Evolutionary conservation across 2,329 filamentous ascomycete species (phyloP).

Genomic region (Ramularia endophylla): DNA sequence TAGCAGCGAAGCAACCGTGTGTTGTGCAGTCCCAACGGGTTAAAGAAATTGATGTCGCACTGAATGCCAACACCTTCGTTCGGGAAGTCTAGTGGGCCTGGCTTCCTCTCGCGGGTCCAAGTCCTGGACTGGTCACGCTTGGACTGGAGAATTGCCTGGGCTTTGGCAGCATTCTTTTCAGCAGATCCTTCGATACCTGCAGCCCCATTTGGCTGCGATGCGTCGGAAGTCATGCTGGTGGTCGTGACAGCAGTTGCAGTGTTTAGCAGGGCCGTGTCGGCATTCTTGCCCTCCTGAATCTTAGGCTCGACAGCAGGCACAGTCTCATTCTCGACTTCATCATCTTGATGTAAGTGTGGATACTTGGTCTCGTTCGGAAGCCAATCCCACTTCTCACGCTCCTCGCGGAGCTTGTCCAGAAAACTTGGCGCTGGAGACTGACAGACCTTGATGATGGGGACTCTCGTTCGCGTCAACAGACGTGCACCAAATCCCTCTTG

Average conservation of each 20-base stretch:
- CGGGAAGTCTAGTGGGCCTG: slow-evolving; percentile 64
- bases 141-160: slow-evolving; percentile 2
- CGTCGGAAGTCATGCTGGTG: too few species aligned
- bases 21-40: slow-evolving; percentile 76
- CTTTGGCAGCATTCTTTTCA: not conserved
- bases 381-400: slow-evolving; percentile 67
- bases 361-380: slow-evolving; percentile 42
- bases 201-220: too few species aligned
- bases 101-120: slow-evolving; percentile 43
- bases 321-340: slow-evolving; percentile 13
- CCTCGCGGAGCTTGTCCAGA: slow-evolving; percentile 54
- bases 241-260: too few species aligned
- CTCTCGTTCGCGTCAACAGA: slow-evolving; percentile 69
- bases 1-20: slow-evolving; percentile 79
- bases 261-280: too few species aligned
- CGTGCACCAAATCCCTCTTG: slow-evolving; percentile 68
- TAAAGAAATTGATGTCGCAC: slow-evolving; percentile 89
- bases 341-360: slow-evolving; percentile 25
- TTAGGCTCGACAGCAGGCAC: not conserved
- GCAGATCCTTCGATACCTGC: not conserved
- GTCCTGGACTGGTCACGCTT: slow-evolving; percentile 17
- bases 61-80: slow-evolving; percentile 73
- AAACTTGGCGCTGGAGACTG: slow-evolving; percentile 60
- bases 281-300: too few species aligned
- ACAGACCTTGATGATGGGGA: slow-evolving; percentile 85